Evolutionary conservation across 139 green algal species (phyloP), one percentile per base, ranked within the genome.

Genomic region (Eudorina sp.): DNA sequence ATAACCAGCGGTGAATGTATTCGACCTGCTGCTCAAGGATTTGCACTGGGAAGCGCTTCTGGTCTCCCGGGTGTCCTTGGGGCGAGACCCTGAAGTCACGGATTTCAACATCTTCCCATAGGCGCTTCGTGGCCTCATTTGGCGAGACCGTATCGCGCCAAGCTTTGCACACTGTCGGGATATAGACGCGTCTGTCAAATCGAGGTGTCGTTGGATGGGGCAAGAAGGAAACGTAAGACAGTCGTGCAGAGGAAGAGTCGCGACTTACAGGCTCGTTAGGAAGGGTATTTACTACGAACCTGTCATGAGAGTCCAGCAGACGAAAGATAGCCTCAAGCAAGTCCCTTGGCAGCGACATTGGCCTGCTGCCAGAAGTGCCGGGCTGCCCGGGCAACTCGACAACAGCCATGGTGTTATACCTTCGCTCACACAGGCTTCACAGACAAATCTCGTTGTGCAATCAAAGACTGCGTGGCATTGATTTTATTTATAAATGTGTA

Each of bases 241-340:
- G 3, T 23, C 64, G 18, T 34, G n/a, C 29, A 76, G 68, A 46
- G 18, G 36, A 48, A 76, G 68, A 6, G 4, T 76, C 68, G 68
- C 34, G 31, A 43, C 64, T 43, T 19, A 45, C 29, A 41, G 69
- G 19, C 13, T 73, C n/a, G 64, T 23, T 38, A 43, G 29, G 16
- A 38, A 43, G n/a, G 36, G n/a, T 8, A 73, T 73, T 41, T 73
- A 21, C 16, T 51, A 81, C 73, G 3, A 14, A 83, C 75, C 75
- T 46, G 13, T 68, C 75, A 38, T 83, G 75, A 21, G 75, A 68
- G n/a, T 18, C 34, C 14, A 83, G 31, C n/a, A 51, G 31, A 11
- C 46, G 48, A 48, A 83, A 83, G 27, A 83, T 68, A 4, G 31
- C 36, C 19, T 45, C 75, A 9, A 83, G 51, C 16, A 83, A 25